Evolutionary conservation across 345 rosid species (phyloP), one percentile per base, ranked within the genome.

Genomic region (Acer campestre): DNA sequence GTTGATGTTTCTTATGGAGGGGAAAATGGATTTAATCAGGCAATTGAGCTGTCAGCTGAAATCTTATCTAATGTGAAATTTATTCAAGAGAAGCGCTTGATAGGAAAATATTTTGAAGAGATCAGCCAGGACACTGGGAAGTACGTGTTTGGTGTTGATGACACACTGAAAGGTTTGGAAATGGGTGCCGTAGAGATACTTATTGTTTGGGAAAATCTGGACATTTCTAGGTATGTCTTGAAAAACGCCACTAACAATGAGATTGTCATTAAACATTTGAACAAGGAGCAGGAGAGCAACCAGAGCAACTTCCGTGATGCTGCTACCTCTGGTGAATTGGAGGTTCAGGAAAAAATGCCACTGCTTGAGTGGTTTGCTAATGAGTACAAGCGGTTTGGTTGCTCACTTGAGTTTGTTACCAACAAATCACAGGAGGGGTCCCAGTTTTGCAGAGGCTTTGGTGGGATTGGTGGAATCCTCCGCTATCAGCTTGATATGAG

Each of bases 1-100:
- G 94, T 89, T 31, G 92, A 90, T 82, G 91, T 90, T 72, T 90
- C 92, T 18, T 90, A 90, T 73, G 94, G 92, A 23, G 94, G 94
- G 17, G 92, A 90, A 82, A 90, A 87, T 79, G 94, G 94, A 64
- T 90, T 90, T 78, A 90, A 89, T 70, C 94, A 90, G 88, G 94
- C 94, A 27, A 90, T 90, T 23, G 94, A 90, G 82, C 81, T 90
- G 74, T 90, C 94, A 1, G 74, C 92, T 1, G 94, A 90, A 84
- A 89, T 89, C 51, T 78, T 89, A 63, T 80, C 92, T 25, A 90
- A 87, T 80, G 94, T 90, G 82, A 90, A 90, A 79, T 90, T 90
- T 80, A 88, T 90, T 64, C 94, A 89, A 72, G 94, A 90, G 86
- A 90, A 90, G 80, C 90, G 89, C 67, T 79, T 90, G 82, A 90